phyloP scores from a whole-genome alignment of 768 basidiomycete genomes.

The Favolaschia claudopus region DNA sequence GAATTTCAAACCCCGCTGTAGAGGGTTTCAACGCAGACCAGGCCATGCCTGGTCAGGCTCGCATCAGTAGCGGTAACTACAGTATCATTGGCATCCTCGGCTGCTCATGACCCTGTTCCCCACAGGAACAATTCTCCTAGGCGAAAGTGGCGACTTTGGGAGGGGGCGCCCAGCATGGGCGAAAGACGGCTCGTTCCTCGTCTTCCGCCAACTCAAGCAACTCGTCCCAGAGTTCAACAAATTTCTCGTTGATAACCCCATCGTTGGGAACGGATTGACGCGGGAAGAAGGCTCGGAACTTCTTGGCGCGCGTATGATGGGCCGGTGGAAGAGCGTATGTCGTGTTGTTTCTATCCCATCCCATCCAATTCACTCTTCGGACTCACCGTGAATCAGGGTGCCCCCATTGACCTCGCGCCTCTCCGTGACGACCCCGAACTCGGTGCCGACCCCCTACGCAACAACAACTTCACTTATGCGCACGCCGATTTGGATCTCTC shows the following conservation, averaged over 20 bases:
- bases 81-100: too few species aligned
- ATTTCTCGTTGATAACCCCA: constrained; percentile 51
- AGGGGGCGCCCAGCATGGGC: constrained; percentile 29
- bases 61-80: too few species aligned
- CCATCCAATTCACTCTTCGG: background rate
- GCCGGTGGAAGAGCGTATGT: constrained; percentile 62
- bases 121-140: constrained; percentile 27
- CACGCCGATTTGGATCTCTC: background rate
- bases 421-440: constrained; percentile 10
- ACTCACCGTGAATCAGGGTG: constrained; percentile 6
- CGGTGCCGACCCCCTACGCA: constrained; percentile 13
- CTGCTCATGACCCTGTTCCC: constrained; percentile 22
- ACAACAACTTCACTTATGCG: constrained; percentile 16
- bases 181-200: constrained; percentile 42
- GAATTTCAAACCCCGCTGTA: constrained; percentile 23
- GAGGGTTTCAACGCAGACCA: constrained; percentile 13
- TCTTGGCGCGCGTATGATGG: constrained; percentile 60
- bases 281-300: constrained; percentile 52
- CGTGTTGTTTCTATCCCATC: background rate
- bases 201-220: constrained; percentile 32
- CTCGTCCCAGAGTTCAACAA: constrained; percentile 44
- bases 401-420: constrained; percentile 14
- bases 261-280: constrained; percentile 43
- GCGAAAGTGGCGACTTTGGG: constrained; percentile 32
- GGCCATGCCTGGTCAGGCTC: constrained; percentile 24